These are phyloP conservation scores for Penicillium odoratum DNA, from an alignment of 495 filamentous ascomycete species.

Conservation along the genomic window DNA sequence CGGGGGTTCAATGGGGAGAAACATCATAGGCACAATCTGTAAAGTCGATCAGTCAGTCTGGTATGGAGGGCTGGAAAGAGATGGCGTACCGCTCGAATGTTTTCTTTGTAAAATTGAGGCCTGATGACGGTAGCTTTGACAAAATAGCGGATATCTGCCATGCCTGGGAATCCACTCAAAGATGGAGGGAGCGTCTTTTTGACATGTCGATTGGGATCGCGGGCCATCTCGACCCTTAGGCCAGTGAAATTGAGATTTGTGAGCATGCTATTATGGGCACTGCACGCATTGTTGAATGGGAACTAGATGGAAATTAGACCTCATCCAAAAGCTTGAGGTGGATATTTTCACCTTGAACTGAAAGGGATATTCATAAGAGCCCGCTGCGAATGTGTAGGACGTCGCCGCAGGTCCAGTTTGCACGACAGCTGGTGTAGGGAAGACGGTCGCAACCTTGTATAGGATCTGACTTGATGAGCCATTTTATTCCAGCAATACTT, in stretches of 20 bases:
- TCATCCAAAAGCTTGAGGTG: not conserved
- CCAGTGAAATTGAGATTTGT: conserved; percentile 57
- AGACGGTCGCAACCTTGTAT: conserved; percentile 65
- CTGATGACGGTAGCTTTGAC: conserved; percentile 87
- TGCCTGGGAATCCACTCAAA: conserved; percentile 73
- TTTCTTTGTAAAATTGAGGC: conserved; percentile 81
- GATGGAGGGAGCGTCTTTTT: conserved; percentile 87
- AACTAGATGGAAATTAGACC: conserved; percentile 42
- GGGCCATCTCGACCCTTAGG: conserved; percentile 58
- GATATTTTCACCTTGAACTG: conserved; percentile 67
- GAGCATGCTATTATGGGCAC: conserved; percentile 56
- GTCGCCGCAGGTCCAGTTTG: conserved; percentile 41
- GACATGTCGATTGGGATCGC: conserved; percentile 62
- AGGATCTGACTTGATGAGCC: conserved; percentile 50
- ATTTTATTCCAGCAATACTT: not conserved
- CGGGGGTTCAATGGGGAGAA: conserved; percentile 91
- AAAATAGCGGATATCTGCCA: conserved; percentile 90
- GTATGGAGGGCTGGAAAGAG: not conserved
- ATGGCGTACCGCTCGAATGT: conserved; percentile 62
- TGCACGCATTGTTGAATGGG: conserved; percentile 89
- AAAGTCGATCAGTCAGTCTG: conserved; percentile 10
- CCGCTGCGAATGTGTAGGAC: conserved; percentile 67
- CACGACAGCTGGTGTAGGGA: conserved; percentile 57
- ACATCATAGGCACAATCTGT: conserved; percentile 66
- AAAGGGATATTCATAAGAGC: conserved; percentile 87